Evolutionary conservation across 768 basidiomycete species (phyloP).

Genomic region (Strobilomyces dryophilus): DNA sequence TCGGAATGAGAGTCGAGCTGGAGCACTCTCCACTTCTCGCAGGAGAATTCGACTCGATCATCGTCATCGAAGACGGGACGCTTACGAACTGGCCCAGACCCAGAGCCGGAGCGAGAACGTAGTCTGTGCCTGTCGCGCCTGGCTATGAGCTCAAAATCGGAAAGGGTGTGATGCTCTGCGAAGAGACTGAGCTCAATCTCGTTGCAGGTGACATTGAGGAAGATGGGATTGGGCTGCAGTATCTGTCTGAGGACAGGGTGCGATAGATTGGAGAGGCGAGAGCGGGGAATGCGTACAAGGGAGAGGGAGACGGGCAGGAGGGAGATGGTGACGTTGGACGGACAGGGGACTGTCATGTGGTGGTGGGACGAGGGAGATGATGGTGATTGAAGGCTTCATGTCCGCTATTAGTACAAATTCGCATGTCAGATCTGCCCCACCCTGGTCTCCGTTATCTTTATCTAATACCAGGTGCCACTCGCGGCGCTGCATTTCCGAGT

Average conservation of each 20-base stretch:
- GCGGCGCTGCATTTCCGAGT: neutral
- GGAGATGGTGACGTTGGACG: conserved; percentile 52
- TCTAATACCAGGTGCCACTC: neutral
- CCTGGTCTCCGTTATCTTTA: conserved; percentile 1
- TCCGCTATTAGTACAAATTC: conserved; percentile 4
- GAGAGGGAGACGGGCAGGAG: conserved; percentile 69
- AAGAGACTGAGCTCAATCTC: conserved; percentile 76
- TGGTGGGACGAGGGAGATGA: conserved; percentile 4
- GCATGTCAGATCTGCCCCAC: conserved; percentile 12
- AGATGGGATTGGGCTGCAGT: conserved; percentile 59
- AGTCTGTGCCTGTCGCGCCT: conserved; percentile 49
- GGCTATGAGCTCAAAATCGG: conserved; percentile 60
- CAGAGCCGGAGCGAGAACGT: conserved; percentile 40
- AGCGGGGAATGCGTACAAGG: conserved; percentile 71
- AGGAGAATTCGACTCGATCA: conserved; percentile 59
- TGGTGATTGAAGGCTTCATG: too few species aligned
- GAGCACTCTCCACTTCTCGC: conserved; percentile 73
- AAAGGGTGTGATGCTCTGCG: conserved; percentile 52
- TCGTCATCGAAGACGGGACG: conserved; percentile 32
- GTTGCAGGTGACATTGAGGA: conserved; percentile 75
- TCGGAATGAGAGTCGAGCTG: conserved; percentile 81
- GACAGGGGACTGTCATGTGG: conserved; percentile 19
- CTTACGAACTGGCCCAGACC: conserved; percentile 32
- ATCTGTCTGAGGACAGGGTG: conserved; percentile 66
- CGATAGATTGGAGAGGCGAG: conserved; percentile 54